phyloP scores from a whole-genome alignment of 352 stramenopile genomes.

The Lagenidium sp. region DNA sequence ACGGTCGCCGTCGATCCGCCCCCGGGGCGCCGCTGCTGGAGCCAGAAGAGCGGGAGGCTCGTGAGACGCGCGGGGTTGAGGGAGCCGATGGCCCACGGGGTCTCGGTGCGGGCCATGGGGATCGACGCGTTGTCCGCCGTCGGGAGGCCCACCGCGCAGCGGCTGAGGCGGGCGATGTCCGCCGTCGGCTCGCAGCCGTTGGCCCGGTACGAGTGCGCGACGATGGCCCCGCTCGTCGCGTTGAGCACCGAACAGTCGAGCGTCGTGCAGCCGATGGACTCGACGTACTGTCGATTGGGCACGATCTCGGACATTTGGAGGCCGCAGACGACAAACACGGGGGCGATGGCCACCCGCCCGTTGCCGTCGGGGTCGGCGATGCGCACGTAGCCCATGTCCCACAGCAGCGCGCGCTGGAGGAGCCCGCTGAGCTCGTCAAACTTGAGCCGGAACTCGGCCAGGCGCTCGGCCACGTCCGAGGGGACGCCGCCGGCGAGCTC shows the following conservation, averaged over 20 bases:
- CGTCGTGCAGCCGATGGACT: slow-evolving; percentile 5
- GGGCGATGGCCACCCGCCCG: slow-evolving; percentile 9
- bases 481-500: not conserved
- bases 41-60: slow-evolving; percentile 3
- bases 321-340: slow-evolving; percentile 17
- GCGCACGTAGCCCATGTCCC: slow-evolving; percentile 11
- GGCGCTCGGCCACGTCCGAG: not conserved
- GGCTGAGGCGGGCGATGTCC: slow-evolving; percentile 5
- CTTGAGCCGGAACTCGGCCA: not conserved
- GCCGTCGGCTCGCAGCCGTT: not conserved
- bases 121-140: not conserved
- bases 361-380: not conserved
- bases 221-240: slow-evolving; percentile 1
- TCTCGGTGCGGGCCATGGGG: not conserved
- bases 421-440: slow-evolving; percentile 11
- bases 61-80: not conserved
- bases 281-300: slow-evolving; percentile 2
- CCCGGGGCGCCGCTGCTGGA: slow-evolving; percentile 3
- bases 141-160: slow-evolving; percentile 10
- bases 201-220: slow-evolving; percentile 6
- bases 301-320: slow-evolving; percentile 10
- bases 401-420: slow-evolving; percentile 16
- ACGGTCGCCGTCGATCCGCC: slow-evolving; percentile 3
- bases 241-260: slow-evolving; percentile 15
- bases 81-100: slow-evolving; percentile 15